A percentile compares a stretch with the other conserved stretches of the same genome.
Evolutionary conservation across 306 rosid genomes (phyloP).

Genomic region (Lathyrus tuberosus): DNA sequence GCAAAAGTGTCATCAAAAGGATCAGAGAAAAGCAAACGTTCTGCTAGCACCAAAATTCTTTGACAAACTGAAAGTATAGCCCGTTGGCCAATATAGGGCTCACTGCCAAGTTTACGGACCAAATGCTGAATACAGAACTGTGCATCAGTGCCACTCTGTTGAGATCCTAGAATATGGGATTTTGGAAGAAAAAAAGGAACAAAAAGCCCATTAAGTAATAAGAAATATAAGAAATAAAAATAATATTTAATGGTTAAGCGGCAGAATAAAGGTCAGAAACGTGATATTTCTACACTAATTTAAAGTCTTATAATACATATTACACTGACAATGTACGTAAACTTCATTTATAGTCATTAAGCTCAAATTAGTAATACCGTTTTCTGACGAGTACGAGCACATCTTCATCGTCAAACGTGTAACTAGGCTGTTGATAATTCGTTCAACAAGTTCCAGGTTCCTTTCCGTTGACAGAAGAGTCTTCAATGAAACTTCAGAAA

Average conservation of each 20-base stretch:
- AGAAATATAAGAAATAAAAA: constrained; percentile 15
- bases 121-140: constrained; percentile 69
- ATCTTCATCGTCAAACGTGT: constrained; percentile 65
- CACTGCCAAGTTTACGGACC: constrained; percentile 78
- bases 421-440: constrained; percentile 67
- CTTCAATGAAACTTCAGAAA: constrained; percentile 70
- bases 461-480: constrained; percentile 53
- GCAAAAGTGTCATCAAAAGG: constrained; percentile 83
- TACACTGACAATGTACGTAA: background rate
- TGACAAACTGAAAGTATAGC: constrained; percentile 71
- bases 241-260: constrained; percentile 28
- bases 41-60: constrained; percentile 69
- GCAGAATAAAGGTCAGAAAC: constrained; percentile 28
- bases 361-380: constrained; percentile 58
- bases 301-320: background rate
- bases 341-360: constrained; percentile 25
- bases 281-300: background rate
- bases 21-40: constrained; percentile 81
- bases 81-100: constrained; percentile 72
- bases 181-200: constrained; percentile 6
- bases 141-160: constrained; percentile 38
- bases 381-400: constrained; percentile 58
- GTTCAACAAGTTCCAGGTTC: constrained; percentile 68
- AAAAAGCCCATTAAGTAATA: constrained; percentile 13
- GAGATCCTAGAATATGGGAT: constrained; percentile 54